phyloP scores from a whole-genome alignment of 208 protist genomes.

The Acanthamoeba culbertsoni region DNA sequence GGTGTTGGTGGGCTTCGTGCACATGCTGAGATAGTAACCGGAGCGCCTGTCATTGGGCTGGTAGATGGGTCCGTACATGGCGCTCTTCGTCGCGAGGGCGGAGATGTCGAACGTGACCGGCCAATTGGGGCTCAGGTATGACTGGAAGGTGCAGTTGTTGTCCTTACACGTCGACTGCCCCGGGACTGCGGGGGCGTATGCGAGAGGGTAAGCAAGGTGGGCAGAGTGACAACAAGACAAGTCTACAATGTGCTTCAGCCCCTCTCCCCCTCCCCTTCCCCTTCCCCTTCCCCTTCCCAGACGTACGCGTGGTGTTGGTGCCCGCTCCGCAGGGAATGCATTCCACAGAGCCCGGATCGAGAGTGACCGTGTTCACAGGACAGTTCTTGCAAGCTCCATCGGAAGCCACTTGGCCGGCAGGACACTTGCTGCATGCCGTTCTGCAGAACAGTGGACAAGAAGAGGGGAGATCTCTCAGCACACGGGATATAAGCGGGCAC shows the following conservation, averaged over 20 bases:
- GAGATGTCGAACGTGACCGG: slow-evolving; percentile 29
- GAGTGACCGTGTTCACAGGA: neutral
- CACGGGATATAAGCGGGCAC: neutral
- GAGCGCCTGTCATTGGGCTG: neutral
- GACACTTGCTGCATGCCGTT: neutral
- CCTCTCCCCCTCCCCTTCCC: neutral
- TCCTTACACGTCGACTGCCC: neutral
- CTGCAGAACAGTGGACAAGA: neutral
- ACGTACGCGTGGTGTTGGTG: neutral
- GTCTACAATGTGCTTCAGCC: neutral
- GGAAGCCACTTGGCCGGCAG: neutral
- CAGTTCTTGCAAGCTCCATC: neutral
- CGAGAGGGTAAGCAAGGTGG: too few species aligned
- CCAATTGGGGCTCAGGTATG: neutral
- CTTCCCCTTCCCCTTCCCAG: neutral
- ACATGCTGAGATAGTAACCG: neutral
- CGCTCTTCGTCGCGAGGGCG: neutral
- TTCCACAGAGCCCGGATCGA: neutral
- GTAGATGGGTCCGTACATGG: slow-evolving; percentile 22
- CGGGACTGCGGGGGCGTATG: neutral
- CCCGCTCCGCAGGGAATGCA: slow-evolving; percentile 23
- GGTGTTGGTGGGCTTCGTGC: neutral
- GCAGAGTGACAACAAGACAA: neutral
- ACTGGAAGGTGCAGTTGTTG: neutral
- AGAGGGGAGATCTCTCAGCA: too few species aligned